Base-by-base conservation (phyloP, 2,329 filamentous ascomycete genomes). In the Cercospora zeae-maydis region DNA sequence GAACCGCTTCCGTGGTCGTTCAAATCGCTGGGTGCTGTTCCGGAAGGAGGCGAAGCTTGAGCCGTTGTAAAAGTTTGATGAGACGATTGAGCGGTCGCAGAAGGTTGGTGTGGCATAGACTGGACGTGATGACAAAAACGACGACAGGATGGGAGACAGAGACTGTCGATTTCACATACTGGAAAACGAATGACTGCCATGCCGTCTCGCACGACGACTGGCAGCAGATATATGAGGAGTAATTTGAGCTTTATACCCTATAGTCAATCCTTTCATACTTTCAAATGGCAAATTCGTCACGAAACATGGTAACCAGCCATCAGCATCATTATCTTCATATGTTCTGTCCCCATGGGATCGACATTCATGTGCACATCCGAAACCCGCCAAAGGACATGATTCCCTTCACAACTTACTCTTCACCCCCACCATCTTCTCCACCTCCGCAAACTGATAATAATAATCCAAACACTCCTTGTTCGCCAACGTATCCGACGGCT, bases 401-500 rank as follows among this genome's bases (percentile, higher is more conserved):
- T 16, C 3, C 8, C 8, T 9, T 59, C 45, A 59, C 57, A 85
- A 71, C 73, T 81, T 85, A 70, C 79, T 82, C 72, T 78, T 81
- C 5, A 75, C 72, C 24, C 70, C 67, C 6, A 78, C 71, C 37
- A 88, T 70, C 55, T 88, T 83, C 74, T 92, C 89, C 0, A 91
- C 83, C 72, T 87, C 85, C 4, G 86, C 88, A 76, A 93, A 95
- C 71, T 86, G 87, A 69, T 95, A 93, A 72, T 91, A 95, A 71
- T 83, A 93, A 33, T 92, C 82, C 63, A 95, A 76, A 66, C 88
- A 90, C 71, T 88, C 78, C 0, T 91, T 91, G 71, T 96, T 95
- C 58, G 89, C 77, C 70, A 95, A 76, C 3, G 90, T 93, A 1
- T 90, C 90, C 54, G 88, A 91, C 0, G 90, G 84, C 76, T 89